Percentiles rank a stretch among this genome's conserved stretches.
Evolutionary conservation across 2,329 filamentous ascomycete genomes (phyloP).

Genomic region (Tolypocladium ovalisporum): DNA sequence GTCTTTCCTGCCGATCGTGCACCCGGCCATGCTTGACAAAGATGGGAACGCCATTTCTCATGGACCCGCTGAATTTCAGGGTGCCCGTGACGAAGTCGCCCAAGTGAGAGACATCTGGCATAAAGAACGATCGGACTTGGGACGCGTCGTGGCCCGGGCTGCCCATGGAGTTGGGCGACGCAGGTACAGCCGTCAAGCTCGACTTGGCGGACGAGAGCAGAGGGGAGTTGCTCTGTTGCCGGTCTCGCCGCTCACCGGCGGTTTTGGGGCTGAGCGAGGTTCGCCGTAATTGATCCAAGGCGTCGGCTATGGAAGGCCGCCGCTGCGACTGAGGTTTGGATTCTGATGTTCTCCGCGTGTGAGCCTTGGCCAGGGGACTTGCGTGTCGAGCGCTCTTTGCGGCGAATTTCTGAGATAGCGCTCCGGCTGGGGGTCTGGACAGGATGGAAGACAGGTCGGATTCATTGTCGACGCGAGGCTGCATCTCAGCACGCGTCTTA

Average conservation of each 20-base stretch:
- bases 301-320: constrained; percentile 20
- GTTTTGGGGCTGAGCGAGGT: constrained; percentile 20
- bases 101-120: constrained; percentile 43
- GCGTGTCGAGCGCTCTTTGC: constrained; percentile 19
- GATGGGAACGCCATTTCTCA: constrained; percentile 42
- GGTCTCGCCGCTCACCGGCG: constrained; percentile 10
- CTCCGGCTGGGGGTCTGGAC: constrained; percentile 25
- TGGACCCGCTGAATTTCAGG: constrained; percentile 37
- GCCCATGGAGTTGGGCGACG: constrained; percentile 21
- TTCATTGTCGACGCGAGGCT: constrained; percentile 41
- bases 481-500: constrained; percentile 38
- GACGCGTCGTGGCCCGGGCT: constrained; percentile 26
- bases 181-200: constrained; percentile 28
- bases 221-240: constrained; percentile 17
- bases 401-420: constrained; percentile 12
- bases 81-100: constrained; percentile 46
- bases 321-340: constrained; percentile 12
- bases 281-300: constrained; percentile 23
- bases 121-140: constrained; percentile 40
- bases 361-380: constrained; percentile 26
- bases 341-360: constrained; percentile 19
- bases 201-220: constrained; percentile 28
- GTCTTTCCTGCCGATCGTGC: constrained; percentile 28
- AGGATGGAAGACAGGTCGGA: constrained; percentile 36
- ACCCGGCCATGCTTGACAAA: constrained; percentile 44